Base-by-base conservation (phyloP, 176 grass and related monocot species). In the Thinopyrum elongatum region DNA sequence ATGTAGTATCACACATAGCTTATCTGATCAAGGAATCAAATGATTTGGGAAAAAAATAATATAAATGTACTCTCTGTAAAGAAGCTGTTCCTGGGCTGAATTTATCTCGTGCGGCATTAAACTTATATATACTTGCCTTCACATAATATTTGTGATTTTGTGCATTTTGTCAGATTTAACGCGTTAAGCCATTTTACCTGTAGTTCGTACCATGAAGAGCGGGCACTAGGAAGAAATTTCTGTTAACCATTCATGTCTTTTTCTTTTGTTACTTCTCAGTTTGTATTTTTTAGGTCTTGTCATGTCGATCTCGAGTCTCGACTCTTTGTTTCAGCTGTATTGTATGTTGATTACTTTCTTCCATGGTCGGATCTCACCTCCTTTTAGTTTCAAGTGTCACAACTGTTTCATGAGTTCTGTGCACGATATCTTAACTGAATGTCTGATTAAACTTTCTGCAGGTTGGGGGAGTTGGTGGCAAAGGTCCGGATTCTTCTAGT, bases 381-480 rank as follows among this genome's bases (percentile, higher is more conserved):
- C 11, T 42, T 66, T 80, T 59, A 67, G 28, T 79, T 70, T 61
- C 16, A 72, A 71, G 21, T 70, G 51, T 27, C 7, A 21, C 10
- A 17, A 16, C 36, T 70, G 14, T 42, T 71, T 41, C 51, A 55
- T 33, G 38, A 35, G 8, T 38, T 85, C 80, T 12, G 77, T 65
- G 58, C 69, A 59, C 3, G 62, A 60, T 77, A 62, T 78, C 8
- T 66, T 61, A 47, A 82, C 17, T 72, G 30, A 84, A 36, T 68
- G 44, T 86, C 13, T n/a, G 47, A 14, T 30, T 66, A 19, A 74
- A 25, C 14, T 27, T 80, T 26, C 84, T 34, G 74, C 80, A 98
- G 95, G 91, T 92, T 92, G 93, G 87, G 72, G 93, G 93, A 84
- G 64, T 94, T 86, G 90, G 92, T 76, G 83, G 82, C 76, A 99